Evolutionary conservation across 805 yeast species (phyloP), one percentile per base, ranked within the genome.

Genomic region (Candida xyloterini): DNA sequence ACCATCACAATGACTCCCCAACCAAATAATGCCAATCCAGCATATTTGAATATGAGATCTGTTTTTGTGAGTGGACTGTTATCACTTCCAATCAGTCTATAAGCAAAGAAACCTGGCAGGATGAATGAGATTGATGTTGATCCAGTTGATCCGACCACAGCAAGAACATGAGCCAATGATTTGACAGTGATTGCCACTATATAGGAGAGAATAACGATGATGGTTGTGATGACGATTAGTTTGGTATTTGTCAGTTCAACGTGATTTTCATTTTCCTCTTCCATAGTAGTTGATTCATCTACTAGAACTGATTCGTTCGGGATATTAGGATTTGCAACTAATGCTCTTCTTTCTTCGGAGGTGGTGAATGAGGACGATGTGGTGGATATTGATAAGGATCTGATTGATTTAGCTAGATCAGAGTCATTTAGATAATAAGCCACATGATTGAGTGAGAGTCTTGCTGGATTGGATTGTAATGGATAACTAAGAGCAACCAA

Each of bases 61-160:
- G 57, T 52, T 18, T 30, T 46, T n/a, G 44, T 21, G 8, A 43
- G 30, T 8, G 40, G 32, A 9, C 26, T 36, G 13, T 43, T 18
- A 14, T 68, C 73, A 5, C 75, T 63, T n/a, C 78, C 82, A 38
- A 85, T 74, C 43, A 89, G 68, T 51, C 75, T 79, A 63, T 75
- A 87, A 3, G 91, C 95, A 57, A 89, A 87, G 15, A 87, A 65
- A 0, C 96, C 96, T 0, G 97, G 97, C 33, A 89, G 69, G 21
- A 87, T 88, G 57, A 89, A 89, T 10, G 96, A 88, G 36, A 90
- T 88, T 5, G 95, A 78, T 0, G 96, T 89, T 1, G 95, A 86
- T 0, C 96, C 96, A 0, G 96, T 88, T 1, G 96, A 85, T 2
- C 97, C 97, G 4, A 89, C 95, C 48, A 89, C 68, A 1, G 95